Conservation (phyloP, 805 yeast species). For the Pichia exigua region DNA sequence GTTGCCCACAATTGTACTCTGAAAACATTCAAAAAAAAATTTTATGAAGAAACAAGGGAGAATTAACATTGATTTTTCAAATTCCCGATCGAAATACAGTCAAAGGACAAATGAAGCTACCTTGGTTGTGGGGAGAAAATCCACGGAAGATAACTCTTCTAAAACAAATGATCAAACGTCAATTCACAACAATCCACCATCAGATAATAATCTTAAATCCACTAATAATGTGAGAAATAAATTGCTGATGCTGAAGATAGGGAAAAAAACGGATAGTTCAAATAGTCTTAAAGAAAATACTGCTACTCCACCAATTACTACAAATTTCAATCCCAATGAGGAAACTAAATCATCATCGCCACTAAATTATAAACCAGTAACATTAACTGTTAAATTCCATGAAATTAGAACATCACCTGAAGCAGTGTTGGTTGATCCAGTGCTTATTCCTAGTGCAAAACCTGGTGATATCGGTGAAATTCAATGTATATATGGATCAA, state of each 20-base stretch:
- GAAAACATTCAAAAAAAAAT: not conserved
- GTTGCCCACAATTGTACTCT: not conserved
- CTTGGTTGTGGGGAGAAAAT: constrained; percentile 23
- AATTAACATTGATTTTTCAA: constrained; percentile 22
- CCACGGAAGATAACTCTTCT: not conserved
- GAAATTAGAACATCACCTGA: constrained; percentile 53
- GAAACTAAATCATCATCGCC: not conserved
- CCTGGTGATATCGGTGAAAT: constrained; percentile 77
- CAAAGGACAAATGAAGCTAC: constrained; percentile 29
- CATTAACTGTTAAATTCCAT: constrained; percentile 50
- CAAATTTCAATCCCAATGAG: not conserved
- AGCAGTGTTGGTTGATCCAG: constrained; percentile 55
- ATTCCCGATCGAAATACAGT: constrained; percentile 23
- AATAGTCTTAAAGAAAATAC: not conserved
- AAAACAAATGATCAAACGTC: not conserved
- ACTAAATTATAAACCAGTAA: constrained; percentile 27
- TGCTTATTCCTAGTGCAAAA: constrained; percentile 50
- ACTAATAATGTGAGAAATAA: not conserved
- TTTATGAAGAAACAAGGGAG: constrained; percentile 18
- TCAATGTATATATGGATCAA: constrained; percentile 34
- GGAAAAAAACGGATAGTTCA: not conserved
- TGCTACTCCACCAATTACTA: not conserved
- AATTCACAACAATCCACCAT: not conserved
- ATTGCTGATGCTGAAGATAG: not conserved
- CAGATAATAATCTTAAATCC: not conserved